Evolutionary conservation across 148 eudicot species (phyloP), one percentile per base, ranked within the genome.

Genomic region (Rhododendron griersonianum): DNA sequence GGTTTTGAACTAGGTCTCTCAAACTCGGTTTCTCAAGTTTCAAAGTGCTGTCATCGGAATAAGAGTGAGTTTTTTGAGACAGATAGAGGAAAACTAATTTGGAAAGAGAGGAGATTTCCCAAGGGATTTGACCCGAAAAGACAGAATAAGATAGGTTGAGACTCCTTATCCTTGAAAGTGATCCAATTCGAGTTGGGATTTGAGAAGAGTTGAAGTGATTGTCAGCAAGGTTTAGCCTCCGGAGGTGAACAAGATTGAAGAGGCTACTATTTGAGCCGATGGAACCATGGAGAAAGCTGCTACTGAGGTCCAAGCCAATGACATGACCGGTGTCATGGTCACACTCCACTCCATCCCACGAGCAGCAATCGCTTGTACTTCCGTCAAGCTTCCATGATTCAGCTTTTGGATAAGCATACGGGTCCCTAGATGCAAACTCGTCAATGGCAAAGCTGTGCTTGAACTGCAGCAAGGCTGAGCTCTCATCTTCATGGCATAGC

Each of bases 321-420:
- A 92, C 92, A 85, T 35, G 82, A 51, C 91, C 87, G 0, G 87
- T 86, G 3, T 59, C 18, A 30, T 87, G 14, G 33, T 88, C 86
- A 50, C 92, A 92, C 84, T 76, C 48, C 9, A 91, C 94, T 13
- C 92, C 91, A 51, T 92, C 92, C 92, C 92, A 90, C 0, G 30
- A 63, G 83, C 90, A 90, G 19, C 94, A 92, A 63, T 87, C 50
- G 14, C 10, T 19, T 10, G 11, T 25, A 47, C 1, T 23, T 15
- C 84, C 83, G 18, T 61, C 1, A 0, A 16, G 51, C 18, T 81
- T 87, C 86, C 86, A 84, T 4, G 84, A 83, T 14, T 7, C 80
- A 11, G 80, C 79, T 3, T 87, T 87, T 6, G 81, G 30, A 9
- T 87, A 84, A 11, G 86, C 55, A 3, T 0, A 80, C 1, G 73